Base-by-base conservation (phyloP, 805 yeast genomes). In the Starmerella vaccinii region DNA sequence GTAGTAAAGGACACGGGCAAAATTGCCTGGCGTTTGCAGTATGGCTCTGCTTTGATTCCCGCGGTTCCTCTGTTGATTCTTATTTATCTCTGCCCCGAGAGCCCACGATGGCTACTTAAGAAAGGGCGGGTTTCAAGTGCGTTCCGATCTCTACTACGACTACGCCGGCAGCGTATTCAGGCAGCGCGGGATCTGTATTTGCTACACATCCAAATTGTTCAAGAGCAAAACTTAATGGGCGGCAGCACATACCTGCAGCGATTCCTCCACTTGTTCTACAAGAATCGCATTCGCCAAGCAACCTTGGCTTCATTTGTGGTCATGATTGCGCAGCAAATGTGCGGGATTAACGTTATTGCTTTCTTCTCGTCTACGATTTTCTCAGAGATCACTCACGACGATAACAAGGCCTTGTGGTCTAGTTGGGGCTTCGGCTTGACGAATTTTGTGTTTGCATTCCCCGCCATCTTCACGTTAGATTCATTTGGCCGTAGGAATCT, bases 291-390 rank as follows among this genome's bases (percentile, higher is more conserved):
- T 66, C 77, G 95, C 67, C 82, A 86, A 63, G 95, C 92, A 48
- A 78, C 85, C 7, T 59, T 82, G 50, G 95, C 85, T 50, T 78
- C 94, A 3, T 82, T 82, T 76, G 74, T 85, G 57, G 86, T 81
- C 52, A 86, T 87, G 80, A 84, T 86, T 63, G 82, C 82, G 85
- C 95, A 86, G 70, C 95, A 86, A 65, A 83, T 85, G 70, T 86
- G 94, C 68, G 95, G 95, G 59, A 78, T 86, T 65, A 86, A 86
- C 61, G 90, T 85, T 48, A 84, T 86, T 66, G 89, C 94, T 18
- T 84, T 84, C 67, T 86, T 84, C 66, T 82, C 90, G 0, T 81
- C 92, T 0, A 73, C 83, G 10, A 85, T 86, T 52, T 86, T 86
- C 68, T 65, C 74, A 24, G 74, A 80, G 51, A 50, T 57, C 24